phyloP scores from a whole-genome alignment of 495 filamentous ascomycete genomes.

The Cercophora samala region DNA sequence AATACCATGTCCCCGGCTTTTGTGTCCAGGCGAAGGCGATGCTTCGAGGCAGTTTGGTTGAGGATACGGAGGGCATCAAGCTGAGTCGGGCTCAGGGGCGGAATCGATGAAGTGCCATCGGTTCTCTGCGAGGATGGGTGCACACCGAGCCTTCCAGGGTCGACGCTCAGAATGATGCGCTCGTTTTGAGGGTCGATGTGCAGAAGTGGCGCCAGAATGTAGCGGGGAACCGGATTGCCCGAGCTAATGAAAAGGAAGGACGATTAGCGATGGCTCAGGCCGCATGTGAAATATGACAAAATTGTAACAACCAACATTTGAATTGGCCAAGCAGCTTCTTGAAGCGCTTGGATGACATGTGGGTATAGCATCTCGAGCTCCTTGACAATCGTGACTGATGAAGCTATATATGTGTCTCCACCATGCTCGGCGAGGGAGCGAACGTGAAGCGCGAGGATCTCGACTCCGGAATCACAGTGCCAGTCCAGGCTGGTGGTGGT shows the following conservation, averaged over 20 bases:
- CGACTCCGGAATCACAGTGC: conserved; percentile 46
- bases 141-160: conserved; percentile 44
- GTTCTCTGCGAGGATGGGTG: conserved; percentile 30
- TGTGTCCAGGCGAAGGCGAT: conserved; percentile 44
- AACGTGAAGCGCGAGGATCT: conserved; percentile 44
- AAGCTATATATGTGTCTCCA: conserved; percentile 42
- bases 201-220: conserved; percentile 40
- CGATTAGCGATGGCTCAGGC: neutral
- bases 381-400: conserved; percentile 41
- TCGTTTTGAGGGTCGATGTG: conserved; percentile 28
- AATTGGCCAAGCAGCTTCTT: conserved; percentile 38
- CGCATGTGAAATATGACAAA: neutral
- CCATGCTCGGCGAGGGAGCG: conserved; percentile 38
- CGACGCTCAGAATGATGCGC: conserved; percentile 39
- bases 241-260: conserved; percentile 28
- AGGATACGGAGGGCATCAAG: conserved; percentile 36
- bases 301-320: conserved; percentile 38
- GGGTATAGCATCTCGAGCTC: conserved; percentile 35
- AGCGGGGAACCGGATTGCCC: conserved; percentile 28
- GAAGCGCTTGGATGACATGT: conserved; percentile 31
- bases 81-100: conserved; percentile 34
- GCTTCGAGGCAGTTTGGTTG: conserved; percentile 31
- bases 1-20: conserved; percentile 59
- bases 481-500: conserved; percentile 40
- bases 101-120: conserved; percentile 19